These are phyloP conservation scores for Dendrothele bispora DNA, from an alignment of 768 basidiomycete genomes.

Conservation along the genomic window DNA sequence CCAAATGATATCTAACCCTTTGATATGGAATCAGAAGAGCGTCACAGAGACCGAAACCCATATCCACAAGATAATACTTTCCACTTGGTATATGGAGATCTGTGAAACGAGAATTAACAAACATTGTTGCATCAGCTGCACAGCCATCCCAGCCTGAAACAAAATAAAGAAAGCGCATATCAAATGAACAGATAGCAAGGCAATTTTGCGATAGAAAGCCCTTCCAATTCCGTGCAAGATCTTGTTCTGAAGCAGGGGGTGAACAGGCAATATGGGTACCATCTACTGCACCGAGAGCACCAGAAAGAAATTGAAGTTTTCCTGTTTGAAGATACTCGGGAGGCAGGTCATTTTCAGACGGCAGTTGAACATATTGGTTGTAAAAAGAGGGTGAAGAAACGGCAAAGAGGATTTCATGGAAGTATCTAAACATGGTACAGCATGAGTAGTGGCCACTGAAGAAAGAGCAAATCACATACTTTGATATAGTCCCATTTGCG, in stretches of 20 bases:
- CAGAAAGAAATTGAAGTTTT: slow-evolving; percentile 22
- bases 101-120: slow-evolving; percentile 8
- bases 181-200: slow-evolving; percentile 21
- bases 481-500: slow-evolving; percentile 20
- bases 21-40: slow-evolving; percentile 23
- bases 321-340: slow-evolving; percentile 13
- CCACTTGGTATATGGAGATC: slow-evolving; percentile 16
- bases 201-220: slow-evolving; percentile 24
- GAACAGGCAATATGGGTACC: slow-evolving; percentile 21
- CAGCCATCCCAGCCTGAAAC: slow-evolving; percentile 26
- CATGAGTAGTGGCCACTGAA: neutral
- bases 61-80: slow-evolving; percentile 18
- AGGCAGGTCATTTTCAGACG: neutral
- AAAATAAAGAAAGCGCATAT: slow-evolving; percentile 19
- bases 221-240: slow-evolving; percentile 17
- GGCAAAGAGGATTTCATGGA: neutral
- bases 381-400: slow-evolving; percentile 4
- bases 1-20: slow-evolving; percentile 23
- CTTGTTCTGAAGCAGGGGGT: slow-evolving; percentile 12
- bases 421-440: slow-evolving; percentile 1
- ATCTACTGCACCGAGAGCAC: slow-evolving; percentile 22
- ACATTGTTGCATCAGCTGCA: slow-evolving; percentile 16
- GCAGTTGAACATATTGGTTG: slow-evolving; percentile 6
- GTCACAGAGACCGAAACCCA: slow-evolving; percentile 16
- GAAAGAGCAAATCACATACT: slow-evolving; percentile 2